Percentiles rank a stretch among this genome's conserved stretches.
Conservation (phyloP, 2,329 filamentous ascomycete species). For the Teratosphaeria nubilosa region DNA sequence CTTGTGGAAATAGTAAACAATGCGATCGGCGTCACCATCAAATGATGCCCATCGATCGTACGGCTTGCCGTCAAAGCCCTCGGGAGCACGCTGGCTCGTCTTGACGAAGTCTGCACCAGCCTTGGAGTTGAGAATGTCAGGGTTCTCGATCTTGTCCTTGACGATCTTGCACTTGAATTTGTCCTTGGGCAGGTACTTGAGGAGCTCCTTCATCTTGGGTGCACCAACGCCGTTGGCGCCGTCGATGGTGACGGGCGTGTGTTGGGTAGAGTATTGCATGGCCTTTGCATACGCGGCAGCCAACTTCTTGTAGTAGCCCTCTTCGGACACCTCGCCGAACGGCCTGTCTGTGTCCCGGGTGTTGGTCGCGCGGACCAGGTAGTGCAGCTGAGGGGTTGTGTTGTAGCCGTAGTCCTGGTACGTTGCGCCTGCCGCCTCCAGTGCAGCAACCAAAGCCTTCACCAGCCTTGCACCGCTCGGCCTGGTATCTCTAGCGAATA, state of each 20-base stretch:
- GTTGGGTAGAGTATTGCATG: conserved; percentile 59
- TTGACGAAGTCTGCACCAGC: conserved; percentile 97
- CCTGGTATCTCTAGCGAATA: conserved; percentile 86
- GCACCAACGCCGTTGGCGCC: conserved; percentile 96
- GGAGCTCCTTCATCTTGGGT: conserved; percentile 74
- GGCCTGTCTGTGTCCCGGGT: conserved; percentile 77
- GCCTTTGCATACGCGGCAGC: conserved; percentile 73
- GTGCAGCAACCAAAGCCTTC: conserved; percentile 64
- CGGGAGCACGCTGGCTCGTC: conserved; percentile 85
- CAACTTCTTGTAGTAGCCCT: conserved; percentile 92
- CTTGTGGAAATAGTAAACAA: conserved; percentile 91
- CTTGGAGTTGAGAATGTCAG: conserved; percentile 78
- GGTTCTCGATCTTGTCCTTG: conserved; percentile 87
- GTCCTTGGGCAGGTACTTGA: conserved; percentile 68
- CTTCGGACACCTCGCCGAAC: conserved; percentile 81
- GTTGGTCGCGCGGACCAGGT: conserved; percentile 88
- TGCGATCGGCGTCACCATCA: conserved; percentile 88
- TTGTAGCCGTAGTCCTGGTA: conserved; percentile 80
- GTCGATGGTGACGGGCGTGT: conserved; percentile 72
- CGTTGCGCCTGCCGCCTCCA: conserved; percentile 64
- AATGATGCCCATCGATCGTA: conserved; percentile 79
- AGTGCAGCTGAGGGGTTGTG: conserved; percentile 96
- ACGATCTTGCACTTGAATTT: conserved; percentile 73
- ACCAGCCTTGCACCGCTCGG: conserved; percentile 82
- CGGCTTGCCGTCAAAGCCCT: conserved; percentile 64